These are phyloP conservation scores for Asterella californica DNA, from an alignment of 225 moss, liverwort and hornwort species.

Conservation along the genomic window DNA sequence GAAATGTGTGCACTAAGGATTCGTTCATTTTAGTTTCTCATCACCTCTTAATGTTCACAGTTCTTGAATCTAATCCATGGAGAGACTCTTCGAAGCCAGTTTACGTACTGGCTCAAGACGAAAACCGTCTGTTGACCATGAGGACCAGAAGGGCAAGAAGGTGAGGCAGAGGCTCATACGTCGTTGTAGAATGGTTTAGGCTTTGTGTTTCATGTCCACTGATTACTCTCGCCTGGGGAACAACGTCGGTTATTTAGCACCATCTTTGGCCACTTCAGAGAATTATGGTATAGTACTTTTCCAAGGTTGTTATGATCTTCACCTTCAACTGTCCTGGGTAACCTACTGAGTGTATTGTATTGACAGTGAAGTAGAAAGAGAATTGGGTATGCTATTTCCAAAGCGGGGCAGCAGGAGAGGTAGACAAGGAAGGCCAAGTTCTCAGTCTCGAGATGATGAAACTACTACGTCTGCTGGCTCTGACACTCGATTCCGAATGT, in stretches of 20 bases:
- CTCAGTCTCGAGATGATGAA: conserved; percentile 36
- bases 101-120: conserved; percentile 48
- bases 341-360: not conserved
- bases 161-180: conserved; percentile 14
- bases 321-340: not conserved
- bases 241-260: not conserved
- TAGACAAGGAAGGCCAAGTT: conserved; percentile 32
- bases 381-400: conserved; percentile 41
- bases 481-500: conserved; percentile 41
- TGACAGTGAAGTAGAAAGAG: conserved; percentile 49
- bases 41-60: conserved; percentile 13
- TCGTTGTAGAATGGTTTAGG: not conserved
- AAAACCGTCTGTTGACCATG: conserved; percentile 51
- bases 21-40: not conserved
- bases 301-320: not conserved
- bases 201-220: not conserved
- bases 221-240: not conserved
- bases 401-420: conserved; percentile 48
- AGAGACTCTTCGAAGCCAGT: conserved; percentile 52
- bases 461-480: conserved; percentile 21
- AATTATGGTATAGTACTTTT: not conserved
- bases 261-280: not conserved
- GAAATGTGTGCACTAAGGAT: not conserved
- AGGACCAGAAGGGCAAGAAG: conserved; percentile 43
- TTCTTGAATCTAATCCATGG: conserved; percentile 52